Conservation (phyloP, 495 filamentous ascomycete genomes). For the Tuber microsphaerosporum region DNA sequence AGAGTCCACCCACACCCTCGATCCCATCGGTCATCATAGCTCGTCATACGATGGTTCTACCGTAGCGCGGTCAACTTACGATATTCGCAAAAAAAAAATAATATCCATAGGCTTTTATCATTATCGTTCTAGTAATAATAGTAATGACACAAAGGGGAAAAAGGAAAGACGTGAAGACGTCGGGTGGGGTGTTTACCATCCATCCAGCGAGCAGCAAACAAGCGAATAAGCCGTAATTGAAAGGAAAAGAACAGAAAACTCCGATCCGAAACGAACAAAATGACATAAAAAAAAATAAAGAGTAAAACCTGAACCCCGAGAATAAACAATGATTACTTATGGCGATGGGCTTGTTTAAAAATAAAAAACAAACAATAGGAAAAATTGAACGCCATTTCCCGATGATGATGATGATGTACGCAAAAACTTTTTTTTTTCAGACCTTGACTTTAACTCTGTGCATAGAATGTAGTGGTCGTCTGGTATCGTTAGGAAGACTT, state of each 20-base stretch:
- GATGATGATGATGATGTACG: background rate
- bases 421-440: background rate
- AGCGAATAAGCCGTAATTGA: background rate
- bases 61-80: background rate
- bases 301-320: background rate
- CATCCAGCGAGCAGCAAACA: background rate
- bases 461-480: background rate
- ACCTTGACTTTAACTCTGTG: background rate
- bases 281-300: background rate
- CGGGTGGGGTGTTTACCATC: background rate
- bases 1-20: background rate
- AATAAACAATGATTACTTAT: slow-evolving; percentile 1
- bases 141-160: background rate
- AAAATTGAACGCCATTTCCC: slow-evolving; percentile 4
- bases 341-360: background rate
- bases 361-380: background rate
- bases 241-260: background rate
- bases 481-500: slow-evolving; percentile 3
- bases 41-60: background rate
- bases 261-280: background rate
- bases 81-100: background rate
- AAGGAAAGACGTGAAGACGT: background rate
- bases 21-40: background rate
- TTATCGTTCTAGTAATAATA: background rate
- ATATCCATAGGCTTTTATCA: background rate